phyloP scores from a whole-genome alignment of 495 filamentous ascomycete species.

The Aspergillus asperescens region DNA sequence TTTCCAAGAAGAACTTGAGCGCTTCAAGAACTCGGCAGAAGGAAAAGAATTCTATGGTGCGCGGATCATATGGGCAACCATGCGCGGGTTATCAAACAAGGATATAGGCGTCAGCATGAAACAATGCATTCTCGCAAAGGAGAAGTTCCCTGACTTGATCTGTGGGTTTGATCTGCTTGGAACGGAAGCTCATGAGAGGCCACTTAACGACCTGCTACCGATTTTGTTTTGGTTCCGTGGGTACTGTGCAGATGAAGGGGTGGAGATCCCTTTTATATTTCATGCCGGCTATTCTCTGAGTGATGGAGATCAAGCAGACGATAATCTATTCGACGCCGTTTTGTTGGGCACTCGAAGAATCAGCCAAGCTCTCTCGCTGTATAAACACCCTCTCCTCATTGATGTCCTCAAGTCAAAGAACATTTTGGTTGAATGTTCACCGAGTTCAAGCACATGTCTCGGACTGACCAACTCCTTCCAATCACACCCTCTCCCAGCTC shows the following conservation, averaged over 20 bases:
- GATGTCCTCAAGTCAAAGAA: slow-evolving; percentile 81
- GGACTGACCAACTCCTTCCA: slow-evolving; percentile 71
- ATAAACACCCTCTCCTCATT: slow-evolving; percentile 85
- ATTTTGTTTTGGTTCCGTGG: slow-evolving; percentile 91
- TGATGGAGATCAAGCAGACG: slow-evolving; percentile 67
- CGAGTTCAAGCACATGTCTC: slow-evolving; percentile 78
- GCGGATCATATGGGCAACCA: slow-evolving; percentile 79
- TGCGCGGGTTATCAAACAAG: slow-evolving; percentile 58
- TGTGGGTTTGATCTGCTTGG: slow-evolving; percentile 87
- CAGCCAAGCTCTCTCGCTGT: slow-evolving; percentile 80
- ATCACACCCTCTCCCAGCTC: slow-evolving; percentile 73
- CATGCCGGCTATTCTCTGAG: slow-evolving; percentile 84
- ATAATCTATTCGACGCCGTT: slow-evolving; percentile 87
- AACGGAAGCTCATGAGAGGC: slow-evolving; percentile 71
- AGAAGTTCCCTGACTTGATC: slow-evolving; percentile 70
- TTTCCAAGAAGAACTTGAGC: slow-evolving; percentile 72
- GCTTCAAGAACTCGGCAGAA: slow-evolving; percentile 64
- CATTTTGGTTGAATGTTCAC: slow-evolving; percentile 82
- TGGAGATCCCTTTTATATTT: slow-evolving; percentile 94
- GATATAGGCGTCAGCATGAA: slow-evolving; percentile 74
- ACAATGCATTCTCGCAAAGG: slow-evolving; percentile 73
- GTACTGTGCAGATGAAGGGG: slow-evolving; percentile 66
- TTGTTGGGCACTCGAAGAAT: slow-evolving; percentile 83
- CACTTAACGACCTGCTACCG: slow-evolving; percentile 70
- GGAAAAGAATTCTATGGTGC: slow-evolving; percentile 77